phyloP scores from a whole-genome alignment of 345 rosid genomes.

The Balakata baccata region DNA sequence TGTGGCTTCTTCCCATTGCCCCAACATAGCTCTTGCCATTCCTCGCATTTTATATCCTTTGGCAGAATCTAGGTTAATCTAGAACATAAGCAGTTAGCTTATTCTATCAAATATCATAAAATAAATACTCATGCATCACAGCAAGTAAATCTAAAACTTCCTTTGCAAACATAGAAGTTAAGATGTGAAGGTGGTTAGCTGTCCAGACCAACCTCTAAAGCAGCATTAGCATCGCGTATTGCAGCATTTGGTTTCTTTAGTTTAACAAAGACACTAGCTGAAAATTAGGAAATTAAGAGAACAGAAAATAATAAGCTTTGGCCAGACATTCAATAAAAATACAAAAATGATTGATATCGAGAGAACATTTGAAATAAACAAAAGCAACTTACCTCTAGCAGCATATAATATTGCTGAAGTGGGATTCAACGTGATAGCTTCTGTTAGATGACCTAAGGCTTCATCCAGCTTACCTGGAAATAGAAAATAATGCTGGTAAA shows the following conservation, averaged over 20 bases:
- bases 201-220: constrained; percentile 53
- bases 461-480: constrained; percentile 57
- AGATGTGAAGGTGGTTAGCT: constrained; percentile 9
- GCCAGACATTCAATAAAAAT: not conserved
- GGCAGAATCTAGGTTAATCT: constrained; percentile 87
- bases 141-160: constrained; percentile 3
- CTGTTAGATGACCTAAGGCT: constrained; percentile 56
- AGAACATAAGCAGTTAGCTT: constrained; percentile 20
- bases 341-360: not conserved
- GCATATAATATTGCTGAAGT: constrained; percentile 75
- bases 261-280: constrained; percentile 60
- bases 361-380: not conserved
- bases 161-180: constrained; percentile 6
- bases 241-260: constrained; percentile 83
- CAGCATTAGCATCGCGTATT: constrained; percentile 65
- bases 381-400: constrained; percentile 51
- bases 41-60: constrained; percentile 84
- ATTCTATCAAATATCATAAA: constrained; percentile 4
- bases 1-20: constrained; percentile 78
- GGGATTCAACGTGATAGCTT: constrained; percentile 73
- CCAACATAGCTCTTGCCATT: constrained; percentile 72
- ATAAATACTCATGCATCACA: constrained; percentile 4
- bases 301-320: not conserved
- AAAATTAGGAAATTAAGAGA: constrained; percentile 19
- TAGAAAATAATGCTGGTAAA: constrained; percentile 13